Evolutionary conservation across 805 yeast genomes (phyloP), one percentile per base, ranked within the genome.

Genomic region (Candida corydali): DNA sequence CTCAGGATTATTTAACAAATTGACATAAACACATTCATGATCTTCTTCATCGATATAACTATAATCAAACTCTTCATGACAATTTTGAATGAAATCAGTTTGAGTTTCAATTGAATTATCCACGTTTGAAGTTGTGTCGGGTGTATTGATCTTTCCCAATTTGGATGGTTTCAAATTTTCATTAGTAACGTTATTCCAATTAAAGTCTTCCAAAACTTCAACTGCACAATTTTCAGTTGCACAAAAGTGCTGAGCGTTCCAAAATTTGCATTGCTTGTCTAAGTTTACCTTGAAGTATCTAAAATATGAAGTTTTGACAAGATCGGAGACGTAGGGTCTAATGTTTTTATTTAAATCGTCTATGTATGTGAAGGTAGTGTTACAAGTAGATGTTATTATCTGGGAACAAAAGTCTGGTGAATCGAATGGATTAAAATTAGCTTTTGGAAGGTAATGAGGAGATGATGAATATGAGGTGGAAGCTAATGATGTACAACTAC

Each of bases 181-280:
- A 36, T 50, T 46, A 23, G 52, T 51, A 8, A 63, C 53, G 2
- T 87, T 85, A 28, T 82, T 58, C 61, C 79, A 77, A 45, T 73
- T 71, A 71, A 82, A 83, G 47, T 82, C 85, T 34, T 80, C 86
- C 40, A 65, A 53, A 2, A 86, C 76, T 55, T 88, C 95, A 28
- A 88, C 95, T 1, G 96, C 94, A 62, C 97, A 88, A 38, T 86
- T 82, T 44, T 86, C 73, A 52, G 87, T 86, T 43, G 88, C 85
- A 56, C 97, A 88, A 51, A 84, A 78, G 29, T 89, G 94, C 51
- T 73, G 72, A 48, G 80, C 87, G 46, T 78, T 77, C 88, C 86
- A 85, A 57, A 84, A 88, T 18, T 95, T 91, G 59, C 99, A 88
- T 55, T 76, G 76, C 45, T 73, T 82, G 59, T 79, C 86, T 39